These are phyloP conservation scores for Hortiboletus rubellus DNA, from an alignment of 1,284 basidiomycete genomes.

Conservation along the genomic window DNA sequence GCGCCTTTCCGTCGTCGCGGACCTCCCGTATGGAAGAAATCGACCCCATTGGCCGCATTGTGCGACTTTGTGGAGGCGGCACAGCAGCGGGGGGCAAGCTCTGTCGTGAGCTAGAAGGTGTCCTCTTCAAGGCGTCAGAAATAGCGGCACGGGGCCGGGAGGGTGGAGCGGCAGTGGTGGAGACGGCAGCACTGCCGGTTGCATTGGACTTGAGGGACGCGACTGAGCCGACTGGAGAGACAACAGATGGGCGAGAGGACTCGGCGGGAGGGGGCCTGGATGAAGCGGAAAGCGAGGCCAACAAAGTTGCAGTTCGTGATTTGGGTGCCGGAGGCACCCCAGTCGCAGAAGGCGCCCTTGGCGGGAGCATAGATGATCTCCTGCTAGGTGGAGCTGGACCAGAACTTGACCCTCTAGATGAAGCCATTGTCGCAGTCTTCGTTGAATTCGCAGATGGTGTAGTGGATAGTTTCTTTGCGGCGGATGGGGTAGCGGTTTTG, in stretches of 20 bases:
- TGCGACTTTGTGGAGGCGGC: slow-evolving; percentile 33
- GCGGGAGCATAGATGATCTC: slow-evolving; percentile 49
- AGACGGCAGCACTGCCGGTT: slow-evolving; percentile 22
- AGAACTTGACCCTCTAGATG: slow-evolving; percentile 35
- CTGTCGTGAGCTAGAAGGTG: slow-evolving; percentile 40
- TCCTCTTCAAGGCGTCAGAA: slow-evolving; percentile 54
- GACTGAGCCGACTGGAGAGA: slow-evolving; percentile 51
- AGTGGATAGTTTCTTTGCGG: slow-evolving; percentile 52
- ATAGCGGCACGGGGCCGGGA: slow-evolving; percentile 54
- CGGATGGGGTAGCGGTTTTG: slow-evolving; percentile 38
- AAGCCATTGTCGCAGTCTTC: slow-evolving; percentile 44
- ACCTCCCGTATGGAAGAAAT: slow-evolving; percentile 71
- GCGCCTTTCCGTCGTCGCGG: slow-evolving; percentile 55
- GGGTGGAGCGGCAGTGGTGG: slow-evolving; percentile 30
- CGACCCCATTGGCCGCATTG: slow-evolving; percentile 51
- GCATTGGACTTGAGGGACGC: slow-evolving; percentile 34
- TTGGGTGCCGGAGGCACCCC: slow-evolving; percentile 31
- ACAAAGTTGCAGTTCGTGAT: slow-evolving; percentile 33
- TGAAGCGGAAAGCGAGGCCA: slow-evolving; percentile 39
- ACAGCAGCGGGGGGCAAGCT: slow-evolving; percentile 35
- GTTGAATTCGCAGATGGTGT: slow-evolving; percentile 40
- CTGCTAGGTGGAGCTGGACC: slow-evolving; percentile 39
- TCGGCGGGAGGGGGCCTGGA: slow-evolving; percentile 39
- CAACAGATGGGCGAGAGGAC: slow-evolving; percentile 46
- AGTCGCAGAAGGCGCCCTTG: slow-evolving; percentile 36